A percentile compares a stretch with the other conserved stretches of the same genome.
phyloP scores from a whole-genome alignment of 1,284 basidiomycete species.

The Xerocomus cyaneibrunnescens region DNA sequence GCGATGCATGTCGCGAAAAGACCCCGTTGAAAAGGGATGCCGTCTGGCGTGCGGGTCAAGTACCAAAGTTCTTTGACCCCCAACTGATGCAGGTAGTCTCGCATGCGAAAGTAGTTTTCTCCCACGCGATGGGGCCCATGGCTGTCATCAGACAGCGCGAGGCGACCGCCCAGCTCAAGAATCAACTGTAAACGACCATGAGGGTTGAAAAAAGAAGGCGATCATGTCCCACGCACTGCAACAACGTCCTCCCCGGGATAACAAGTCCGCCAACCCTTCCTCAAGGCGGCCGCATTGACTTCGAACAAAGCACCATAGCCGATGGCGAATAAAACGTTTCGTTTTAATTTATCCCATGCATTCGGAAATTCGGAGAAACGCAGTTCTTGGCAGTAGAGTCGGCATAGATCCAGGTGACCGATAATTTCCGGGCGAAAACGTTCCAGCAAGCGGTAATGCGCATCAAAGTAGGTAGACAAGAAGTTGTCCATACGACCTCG shows the following conservation, averaged over 20 bases:
- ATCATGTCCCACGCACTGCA: constrained; percentile 50
- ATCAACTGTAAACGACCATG: constrained; percentile 59
- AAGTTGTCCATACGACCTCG: constrained; percentile 44
- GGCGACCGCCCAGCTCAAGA: constrained; percentile 60
- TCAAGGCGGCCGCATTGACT: constrained; percentile 87
- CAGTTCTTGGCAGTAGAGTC: constrained; percentile 71
- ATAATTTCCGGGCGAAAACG: constrained; percentile 85
- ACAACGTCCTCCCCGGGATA: constrained; percentile 85
- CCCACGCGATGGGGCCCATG: constrained; percentile 90
- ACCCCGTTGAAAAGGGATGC: constrained; percentile 39
- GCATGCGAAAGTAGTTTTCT: constrained; percentile 74
- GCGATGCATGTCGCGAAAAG: constrained; percentile 45
- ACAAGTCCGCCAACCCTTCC: constrained; percentile 86
- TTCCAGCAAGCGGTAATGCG: constrained; percentile 69
- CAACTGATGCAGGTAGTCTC: constrained; percentile 64
- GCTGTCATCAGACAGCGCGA: constrained; percentile 94
- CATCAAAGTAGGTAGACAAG: constrained; percentile 78
- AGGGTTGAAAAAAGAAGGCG: constrained; percentile 17
- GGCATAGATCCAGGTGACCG: constrained; percentile 91
- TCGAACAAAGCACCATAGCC: constrained; percentile 93
- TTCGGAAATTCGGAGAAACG: constrained; percentile 52
- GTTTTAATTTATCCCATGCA: constrained; percentile 65
- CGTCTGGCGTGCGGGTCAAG: constrained; percentile 40
- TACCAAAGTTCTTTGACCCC: constrained; percentile 75
- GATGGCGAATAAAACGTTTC: constrained; percentile 78